Evolutionary conservation across 306 rosid genomes (phyloP), one percentile per base, ranked within the genome.

Genomic region (Ormosia semicastrata): DNA sequence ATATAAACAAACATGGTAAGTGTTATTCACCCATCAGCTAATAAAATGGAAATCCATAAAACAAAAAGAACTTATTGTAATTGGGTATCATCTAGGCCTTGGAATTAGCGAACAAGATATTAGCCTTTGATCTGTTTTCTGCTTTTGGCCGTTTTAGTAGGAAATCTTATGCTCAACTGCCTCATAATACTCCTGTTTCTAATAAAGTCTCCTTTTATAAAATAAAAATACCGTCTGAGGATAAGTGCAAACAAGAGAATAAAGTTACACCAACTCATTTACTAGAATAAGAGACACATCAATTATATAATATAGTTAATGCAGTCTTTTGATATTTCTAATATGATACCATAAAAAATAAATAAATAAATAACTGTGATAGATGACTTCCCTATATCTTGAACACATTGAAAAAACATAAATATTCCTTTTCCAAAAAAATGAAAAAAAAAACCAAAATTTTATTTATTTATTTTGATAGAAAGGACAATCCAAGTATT

Each of bases 1-100:
- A 69, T 63, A 70, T n/a, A 68, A 50, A 76, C 44, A 75, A 73
- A 18, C 36, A 80, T 39, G 37, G 37, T 46, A 71, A 65, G 64
- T 41, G 53, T 62, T 72, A 80, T 70, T 29, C 58, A 64, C 12
- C 8, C 52, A 72, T 44, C 63, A 72, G 17, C 81, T 73, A 70
- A 30, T 7, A 76, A 43, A 40, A 52, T 70, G 24, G 44, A 60
- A 44, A 41, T 41, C 11, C 10, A 33, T 6, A 34, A 67, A 58
- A 39, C 29, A 64, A 54, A 8, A 78, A 44, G 75, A 39, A 33
- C 30, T 10, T 57, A 12, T 50, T 33, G 69, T 56, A 69, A 54
- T 24, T n/a, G 17, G 24, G 34, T 44, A 50, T 9, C 63, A 44
- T 14, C 11, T 15, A 13, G 39, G 72, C 60, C 29, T 65, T 75